Conservation (phyloP, 192 early-diverging fungal species). For the Diversispora eburnea region DNA sequence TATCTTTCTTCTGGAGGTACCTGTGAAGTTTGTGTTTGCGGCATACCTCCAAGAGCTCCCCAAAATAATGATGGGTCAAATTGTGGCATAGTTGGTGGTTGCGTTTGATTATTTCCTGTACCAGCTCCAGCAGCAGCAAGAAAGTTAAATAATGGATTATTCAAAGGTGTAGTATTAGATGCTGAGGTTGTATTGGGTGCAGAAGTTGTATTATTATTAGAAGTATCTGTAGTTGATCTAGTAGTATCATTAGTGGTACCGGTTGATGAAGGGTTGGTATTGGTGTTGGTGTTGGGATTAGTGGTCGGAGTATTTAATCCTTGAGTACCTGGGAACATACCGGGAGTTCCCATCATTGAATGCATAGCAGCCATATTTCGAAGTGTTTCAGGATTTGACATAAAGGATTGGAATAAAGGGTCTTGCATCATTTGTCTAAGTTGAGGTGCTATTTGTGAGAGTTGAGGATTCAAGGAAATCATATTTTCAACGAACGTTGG, state of each 20-base stretch:
- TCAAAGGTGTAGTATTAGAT: conserved; percentile 30
- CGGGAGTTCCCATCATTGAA: conserved; percentile 34
- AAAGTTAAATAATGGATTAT: conserved; percentile 48
- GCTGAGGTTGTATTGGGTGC: conserved; percentile 35
- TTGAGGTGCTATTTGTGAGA: conserved; percentile 80
- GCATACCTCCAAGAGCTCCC: conserved; percentile 35
- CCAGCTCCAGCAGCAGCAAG: conserved; percentile 34
- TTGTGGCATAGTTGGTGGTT: neutral
- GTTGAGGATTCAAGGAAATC: conserved; percentile 77
- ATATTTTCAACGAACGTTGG: conserved; percentile 83
- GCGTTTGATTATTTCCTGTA: conserved; percentile 31
- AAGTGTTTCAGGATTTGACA: conserved; percentile 80
- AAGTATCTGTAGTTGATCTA: conserved; percentile 11
- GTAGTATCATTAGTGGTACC: conserved; percentile 25
- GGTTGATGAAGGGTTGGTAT: conserved; percentile 25
- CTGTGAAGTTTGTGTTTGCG: conserved; percentile 30
- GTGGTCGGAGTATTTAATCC: conserved; percentile 35
- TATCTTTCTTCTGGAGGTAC: conserved; percentile 63
- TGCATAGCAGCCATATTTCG: conserved; percentile 69
- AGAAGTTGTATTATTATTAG: conserved; percentile 31
- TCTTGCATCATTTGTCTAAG: conserved; percentile 80
- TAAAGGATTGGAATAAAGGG: conserved; percentile 75
- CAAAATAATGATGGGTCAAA: conserved; percentile 35
- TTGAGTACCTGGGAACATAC: conserved; percentile 25
- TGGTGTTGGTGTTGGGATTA: conserved; percentile 30